Percentiles rank a stretch among this genome's conserved stretches.
phyloP scores from a whole-genome alignment of 169 alveolate genomes.

The Babesia gibsoni region DNA sequence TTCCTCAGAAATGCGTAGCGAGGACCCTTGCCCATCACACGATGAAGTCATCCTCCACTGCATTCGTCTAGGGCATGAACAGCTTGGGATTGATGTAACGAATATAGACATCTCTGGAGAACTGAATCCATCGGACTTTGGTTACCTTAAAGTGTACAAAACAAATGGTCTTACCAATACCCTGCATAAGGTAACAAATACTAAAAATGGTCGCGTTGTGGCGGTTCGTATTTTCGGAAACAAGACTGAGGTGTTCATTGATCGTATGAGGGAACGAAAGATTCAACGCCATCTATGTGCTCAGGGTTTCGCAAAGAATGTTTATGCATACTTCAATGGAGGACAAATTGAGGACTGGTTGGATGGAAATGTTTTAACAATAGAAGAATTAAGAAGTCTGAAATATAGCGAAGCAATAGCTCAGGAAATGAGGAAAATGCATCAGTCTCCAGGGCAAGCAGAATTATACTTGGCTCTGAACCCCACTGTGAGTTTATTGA shows the following conservation, averaged over 20 bases:
- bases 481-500: constrained; percentile 1
- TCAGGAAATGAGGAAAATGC: constrained; percentile 50
- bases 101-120: constrained; percentile 13
- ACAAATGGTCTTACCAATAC: constrained; percentile 74
- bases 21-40: too few species aligned
- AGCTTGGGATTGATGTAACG: constrained; percentile 32
- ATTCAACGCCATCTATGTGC: constrained; percentile 59
- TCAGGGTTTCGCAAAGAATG: constrained; percentile 62
- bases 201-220: constrained; percentile 25
- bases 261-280: constrained; percentile 66
- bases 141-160: constrained; percentile 10
- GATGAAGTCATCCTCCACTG: constrained; percentile 15
- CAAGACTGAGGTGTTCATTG: constrained; percentile 66
- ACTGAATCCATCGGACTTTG: neutral
- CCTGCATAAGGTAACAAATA: constrained; percentile 63
- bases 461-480: constrained; percentile 42
- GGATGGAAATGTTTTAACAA: constrained; percentile 67
- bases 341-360: constrained; percentile 77
- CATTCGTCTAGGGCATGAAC: constrained; percentile 25
- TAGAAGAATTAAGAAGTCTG: constrained; percentile 56
- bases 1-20: too few species aligned
- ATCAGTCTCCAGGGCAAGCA: constrained; percentile 44
- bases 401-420: constrained; percentile 65
- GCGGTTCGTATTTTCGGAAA: constrained; percentile 71
- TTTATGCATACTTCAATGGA: constrained; percentile 67